Conservation (phyloP, 2,329 filamentous ascomycete species). For the Fusarium sp. region DNA sequence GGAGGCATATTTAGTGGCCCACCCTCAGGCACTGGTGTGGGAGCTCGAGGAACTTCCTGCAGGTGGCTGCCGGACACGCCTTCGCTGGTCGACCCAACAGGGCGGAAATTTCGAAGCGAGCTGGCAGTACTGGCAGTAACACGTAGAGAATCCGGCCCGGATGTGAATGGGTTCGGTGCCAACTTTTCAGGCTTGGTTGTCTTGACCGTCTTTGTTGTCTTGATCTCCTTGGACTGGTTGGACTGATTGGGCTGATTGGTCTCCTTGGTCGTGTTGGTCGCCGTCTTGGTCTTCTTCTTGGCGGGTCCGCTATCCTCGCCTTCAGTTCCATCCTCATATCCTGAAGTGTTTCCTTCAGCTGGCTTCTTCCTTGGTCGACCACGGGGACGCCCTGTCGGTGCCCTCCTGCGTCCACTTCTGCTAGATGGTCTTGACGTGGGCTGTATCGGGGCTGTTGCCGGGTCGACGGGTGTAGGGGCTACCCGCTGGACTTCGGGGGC, state of each 20-base stretch:
- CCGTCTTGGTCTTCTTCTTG: slow-evolving; percentile 60
- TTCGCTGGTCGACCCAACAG: slow-evolving; percentile 66
- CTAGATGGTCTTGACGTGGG: slow-evolving; percentile 68
- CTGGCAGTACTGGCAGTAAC: slow-evolving; percentile 93
- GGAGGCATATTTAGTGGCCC: slow-evolving; percentile 45
- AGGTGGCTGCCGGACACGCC: slow-evolving; percentile 62
- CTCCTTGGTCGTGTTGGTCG: slow-evolving; percentile 60
- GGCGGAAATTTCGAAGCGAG: slow-evolving; percentile 85
- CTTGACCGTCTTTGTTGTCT: slow-evolving; percentile 80
- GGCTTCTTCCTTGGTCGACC: slow-evolving; percentile 67
- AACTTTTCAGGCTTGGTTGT: slow-evolving; percentile 78
- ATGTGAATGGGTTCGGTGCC: slow-evolving; percentile 77
- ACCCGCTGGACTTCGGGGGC: slow-evolving; percentile 48
- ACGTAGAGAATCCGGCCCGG: slow-evolving; percentile 80
- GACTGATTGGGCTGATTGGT: slow-evolving; percentile 57
- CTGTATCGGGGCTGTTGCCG: slow-evolving; percentile 33
- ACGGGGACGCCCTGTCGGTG: slow-evolving; percentile 64
- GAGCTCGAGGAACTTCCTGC: slow-evolving; percentile 79
- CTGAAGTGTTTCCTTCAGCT: slow-evolving; percentile 75
- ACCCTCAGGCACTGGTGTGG: slow-evolving; percentile 76
- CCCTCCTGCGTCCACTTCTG: slow-evolving; percentile 61
- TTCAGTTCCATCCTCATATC: slow-evolving; percentile 75
- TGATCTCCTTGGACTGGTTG: slow-evolving; percentile 70
- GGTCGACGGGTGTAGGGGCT: slow-evolving; percentile 48
- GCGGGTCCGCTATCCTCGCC: slow-evolving; percentile 62